Base-by-base conservation (phyloP, 1,284 basidiomycete species). In the Tremellales sp. region DNA sequence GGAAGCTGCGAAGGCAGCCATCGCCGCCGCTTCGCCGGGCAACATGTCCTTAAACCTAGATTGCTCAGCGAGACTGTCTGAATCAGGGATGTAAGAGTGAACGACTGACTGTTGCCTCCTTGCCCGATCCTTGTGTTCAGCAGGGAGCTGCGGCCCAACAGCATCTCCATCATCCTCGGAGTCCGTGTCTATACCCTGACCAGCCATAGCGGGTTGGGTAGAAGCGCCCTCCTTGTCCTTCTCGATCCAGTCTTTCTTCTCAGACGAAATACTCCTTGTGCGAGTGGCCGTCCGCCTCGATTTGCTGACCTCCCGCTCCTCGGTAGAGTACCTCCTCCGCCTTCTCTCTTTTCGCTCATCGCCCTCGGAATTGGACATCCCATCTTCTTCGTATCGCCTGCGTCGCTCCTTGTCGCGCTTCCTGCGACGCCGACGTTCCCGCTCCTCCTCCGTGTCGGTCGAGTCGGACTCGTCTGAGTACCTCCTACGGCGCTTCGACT, bases 11-110 rank as follows among this genome's bases (percentile, higher is more conserved):
- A 87, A 99, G 26, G 89, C 87, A 3, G 92, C 91, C 92, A 98
- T 97, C 24, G 94, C 94, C 52, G 85, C 85, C 43, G 92, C 94
- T 78, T 99, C 94, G 49, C 94, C 96, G 1, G 89, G 87, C 7
- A 93, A 81, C 36, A 98, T 80, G 45, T 88, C 82, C 53, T 90
- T 89, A 68, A 90, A 81, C 7, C 74, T 76, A 49, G n/a, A n/a
- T 5, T 31, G 12, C 39, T 50, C 25, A 51, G 48, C 27, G 47
- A n/a, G n/a, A n/a, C n/a, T n/a, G 41, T 27, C 2, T 11, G 31
- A 40, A 22, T 45, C 46, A 23, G 43, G 46, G 57, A 57, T 11
- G 63, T 25, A 36, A 45, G 58, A 51, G 26, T 22, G 40, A 40
- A 17, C 22, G 17, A 61, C 66, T 46, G 37, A 66, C 64, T 50